Conservation (phyloP, 2,329 filamentous ascomycete species). For the Sclerotinia minor region DNA sequence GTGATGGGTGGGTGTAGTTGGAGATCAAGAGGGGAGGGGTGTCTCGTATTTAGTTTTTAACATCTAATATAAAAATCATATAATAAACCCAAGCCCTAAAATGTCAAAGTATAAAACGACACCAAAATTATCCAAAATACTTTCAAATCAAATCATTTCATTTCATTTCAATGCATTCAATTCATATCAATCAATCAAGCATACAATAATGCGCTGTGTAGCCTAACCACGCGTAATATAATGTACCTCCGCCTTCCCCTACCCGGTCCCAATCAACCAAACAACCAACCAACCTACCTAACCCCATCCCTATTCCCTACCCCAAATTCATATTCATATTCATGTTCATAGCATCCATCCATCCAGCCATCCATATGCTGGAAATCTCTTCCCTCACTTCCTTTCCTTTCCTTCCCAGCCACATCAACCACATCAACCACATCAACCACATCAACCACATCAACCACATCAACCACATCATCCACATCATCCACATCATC, state of each 20-base stretch:
- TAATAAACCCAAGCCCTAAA: neutral
- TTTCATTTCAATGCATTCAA: neutral
- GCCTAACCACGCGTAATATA: neutral
- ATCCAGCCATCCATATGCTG: neutral
- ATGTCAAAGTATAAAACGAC: neutral
- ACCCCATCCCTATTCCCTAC: neutral
- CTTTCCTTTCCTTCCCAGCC: neutral
- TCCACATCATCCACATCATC: neutral
- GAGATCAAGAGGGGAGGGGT: too few relatives aligned
- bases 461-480: too few relatives aligned
- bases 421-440: neutral
- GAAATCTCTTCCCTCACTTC: neutral
- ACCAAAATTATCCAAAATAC: neutral
- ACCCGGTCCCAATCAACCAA: too few relatives aligned
- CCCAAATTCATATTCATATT: neutral
- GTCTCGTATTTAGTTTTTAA: too few relatives aligned
- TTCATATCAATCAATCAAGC: slow-evolving; percentile 12
- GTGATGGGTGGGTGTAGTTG: too few relatives aligned
- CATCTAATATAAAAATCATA: neutral
- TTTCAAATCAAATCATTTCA: neutral
- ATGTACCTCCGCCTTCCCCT: neutral
- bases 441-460: too few relatives aligned
- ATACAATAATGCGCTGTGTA: neutral
- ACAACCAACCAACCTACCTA: too few relatives aligned
- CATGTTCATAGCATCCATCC: neutral